Evolutionary conservation across 257 asterid genomes (phyloP).

Genomic region (Nicotiana tomentosiformis): DNA sequence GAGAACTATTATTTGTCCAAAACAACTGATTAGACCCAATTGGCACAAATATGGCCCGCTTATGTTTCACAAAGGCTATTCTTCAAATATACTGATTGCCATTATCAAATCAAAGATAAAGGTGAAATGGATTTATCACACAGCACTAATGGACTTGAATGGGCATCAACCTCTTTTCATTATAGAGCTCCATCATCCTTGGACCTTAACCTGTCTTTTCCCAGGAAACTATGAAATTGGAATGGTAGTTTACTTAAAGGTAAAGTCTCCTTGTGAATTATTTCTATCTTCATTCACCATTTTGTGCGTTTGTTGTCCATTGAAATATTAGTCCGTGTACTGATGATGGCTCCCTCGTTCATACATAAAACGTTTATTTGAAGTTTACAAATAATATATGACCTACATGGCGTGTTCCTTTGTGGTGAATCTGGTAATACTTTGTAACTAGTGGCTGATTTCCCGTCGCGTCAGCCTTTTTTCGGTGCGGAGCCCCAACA

Average conservation of each 20-base stretch:
- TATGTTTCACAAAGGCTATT: no score
- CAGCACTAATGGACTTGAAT: background rate
- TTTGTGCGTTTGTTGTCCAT: no score
- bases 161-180: background rate
- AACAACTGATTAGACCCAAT: no score
- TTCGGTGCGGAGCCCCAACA: no score
- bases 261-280: background rate
- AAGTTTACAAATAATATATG: background rate
- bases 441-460: no score
- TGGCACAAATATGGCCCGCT: no score
- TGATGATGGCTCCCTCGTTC: background rate
- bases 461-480: no score
- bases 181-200: background rate
- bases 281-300: background rate
- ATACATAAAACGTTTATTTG: background rate
- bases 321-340: no score
- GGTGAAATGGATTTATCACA: background rate
- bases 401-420: background rate
- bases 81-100: background rate
- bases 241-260: background rate
- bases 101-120: background rate
- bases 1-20: no score
- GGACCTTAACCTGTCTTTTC: background rate
- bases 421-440: no score
- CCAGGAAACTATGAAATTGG: background rate